phyloP scores from a whole-genome alignment of 148 eudicot genomes.

The Camellia lanceoleosa region DNA sequence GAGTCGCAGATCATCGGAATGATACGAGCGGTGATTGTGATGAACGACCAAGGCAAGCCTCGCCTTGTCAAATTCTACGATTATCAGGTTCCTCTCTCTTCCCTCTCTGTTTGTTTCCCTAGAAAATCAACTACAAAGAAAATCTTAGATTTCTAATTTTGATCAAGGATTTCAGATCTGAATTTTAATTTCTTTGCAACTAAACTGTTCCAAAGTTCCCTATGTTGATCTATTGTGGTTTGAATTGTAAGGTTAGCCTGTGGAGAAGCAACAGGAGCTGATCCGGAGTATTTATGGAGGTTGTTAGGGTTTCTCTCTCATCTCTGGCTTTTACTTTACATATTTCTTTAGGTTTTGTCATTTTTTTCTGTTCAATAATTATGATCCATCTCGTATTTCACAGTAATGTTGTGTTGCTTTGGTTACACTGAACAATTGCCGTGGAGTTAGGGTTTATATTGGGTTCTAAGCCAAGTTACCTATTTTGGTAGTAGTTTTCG shows the following conservation, averaged over 20 bases:
- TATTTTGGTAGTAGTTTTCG: not conserved
- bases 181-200: not conserved
- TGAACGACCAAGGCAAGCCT: constrained; percentile 66
- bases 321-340: not conserved
- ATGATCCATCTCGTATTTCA: not conserved
- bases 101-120: not conserved
- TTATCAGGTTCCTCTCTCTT: constrained; percentile 30
- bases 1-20: constrained; percentile 9
- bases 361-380: not conserved
- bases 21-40: constrained; percentile 57
- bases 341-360: not conserved
- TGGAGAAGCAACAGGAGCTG: constrained; percentile 77
- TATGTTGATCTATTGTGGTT: not conserved
- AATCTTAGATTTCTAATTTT: too few species aligned
- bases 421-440: not conserved
- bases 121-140: not conserved
- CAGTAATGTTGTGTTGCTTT: not conserved
- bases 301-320: not conserved
- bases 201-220: not conserved
- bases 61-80: constrained; percentile 60
- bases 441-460: not conserved
- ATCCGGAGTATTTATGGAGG: constrained; percentile 67
- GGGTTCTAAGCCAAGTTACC: not conserved
- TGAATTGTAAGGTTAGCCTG: constrained; percentile 41
- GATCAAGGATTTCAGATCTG: not conserved